Conservation (phyloP, 192 early-diverging fungal genomes). For the Linnemannia exigua region DNA sequence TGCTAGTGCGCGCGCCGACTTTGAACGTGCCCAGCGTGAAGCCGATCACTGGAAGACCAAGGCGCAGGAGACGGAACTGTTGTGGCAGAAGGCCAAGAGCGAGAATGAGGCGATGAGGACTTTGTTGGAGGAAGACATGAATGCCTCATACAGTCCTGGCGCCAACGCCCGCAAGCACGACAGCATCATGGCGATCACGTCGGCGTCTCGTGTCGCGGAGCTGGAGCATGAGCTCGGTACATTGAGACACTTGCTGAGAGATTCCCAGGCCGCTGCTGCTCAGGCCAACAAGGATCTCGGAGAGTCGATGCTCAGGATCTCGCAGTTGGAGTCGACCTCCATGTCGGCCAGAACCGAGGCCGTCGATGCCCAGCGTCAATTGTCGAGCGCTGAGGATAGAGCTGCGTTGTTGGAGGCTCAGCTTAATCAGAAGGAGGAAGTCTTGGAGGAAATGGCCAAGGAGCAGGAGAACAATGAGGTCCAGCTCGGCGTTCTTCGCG, state of each 20-base stretch:
- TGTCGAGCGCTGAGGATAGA: constrained; percentile 60
- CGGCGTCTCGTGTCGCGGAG: constrained; percentile 46
- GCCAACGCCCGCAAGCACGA: constrained; percentile 43
- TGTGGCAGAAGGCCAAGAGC: constrained; percentile 59
- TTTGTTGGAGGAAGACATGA: constrained; percentile 62
- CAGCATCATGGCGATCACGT: constrained; percentile 56
- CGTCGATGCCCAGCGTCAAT: constrained; percentile 47
- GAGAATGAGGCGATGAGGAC: constrained; percentile 59
- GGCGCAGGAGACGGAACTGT: constrained; percentile 59
- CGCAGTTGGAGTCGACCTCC: constrained; percentile 61
- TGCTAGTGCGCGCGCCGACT: constrained; percentile 55
- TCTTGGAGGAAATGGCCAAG: constrained; percentile 58
- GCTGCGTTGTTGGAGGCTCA: constrained; percentile 51
- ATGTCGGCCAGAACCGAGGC: constrained; percentile 62
- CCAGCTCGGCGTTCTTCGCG: constrained; percentile 64
- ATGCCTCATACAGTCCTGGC: constrained; percentile 50
- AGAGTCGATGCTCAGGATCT: constrained; percentile 59
- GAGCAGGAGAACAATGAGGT: constrained; percentile 71
- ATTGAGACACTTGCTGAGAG: constrained; percentile 44
- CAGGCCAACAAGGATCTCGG: constrained; percentile 57
- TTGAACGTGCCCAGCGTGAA: constrained; percentile 62
- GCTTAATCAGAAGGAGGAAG: constrained; percentile 59
- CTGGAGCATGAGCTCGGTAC: constrained; percentile 59
- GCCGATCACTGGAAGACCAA: constrained; percentile 56
- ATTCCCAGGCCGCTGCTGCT: constrained; percentile 49